These are phyloP conservation scores for Kodamaea fukazawae DNA, from an alignment of 805 yeast species.

Conservation along the genomic window DNA sequence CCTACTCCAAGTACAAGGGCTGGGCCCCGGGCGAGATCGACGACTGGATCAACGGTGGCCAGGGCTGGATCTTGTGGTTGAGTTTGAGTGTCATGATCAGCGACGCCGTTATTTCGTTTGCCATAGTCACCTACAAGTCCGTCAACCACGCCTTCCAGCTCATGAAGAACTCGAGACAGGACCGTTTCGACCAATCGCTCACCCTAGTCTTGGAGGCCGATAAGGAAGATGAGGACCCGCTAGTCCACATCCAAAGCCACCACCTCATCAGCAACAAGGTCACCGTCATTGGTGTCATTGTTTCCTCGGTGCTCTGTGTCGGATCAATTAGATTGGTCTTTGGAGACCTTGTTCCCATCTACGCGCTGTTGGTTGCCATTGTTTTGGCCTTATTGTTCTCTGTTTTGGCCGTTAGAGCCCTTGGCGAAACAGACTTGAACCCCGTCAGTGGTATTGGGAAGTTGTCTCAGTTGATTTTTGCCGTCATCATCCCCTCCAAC, in stretches of 20 bases:
- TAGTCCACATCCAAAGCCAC: constrained; percentile 11
- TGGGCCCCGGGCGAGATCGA: constrained; percentile 92
- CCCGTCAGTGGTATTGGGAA: constrained; percentile 98
- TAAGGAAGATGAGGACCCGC: constrained; percentile 1
- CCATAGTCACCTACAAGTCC: constrained; percentile 55
- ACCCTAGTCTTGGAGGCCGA: not conserved
- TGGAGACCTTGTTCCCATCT: constrained; percentile 67
- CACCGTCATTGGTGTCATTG: constrained; percentile 57
- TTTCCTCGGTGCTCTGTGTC: constrained; percentile 68
- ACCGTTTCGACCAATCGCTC: constrained; percentile 1
- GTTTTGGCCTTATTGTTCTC: constrained; percentile 75
- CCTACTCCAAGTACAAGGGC: constrained; percentile 60
- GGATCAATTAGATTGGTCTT: constrained; percentile 64
- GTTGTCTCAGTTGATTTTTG: constrained; percentile 84
- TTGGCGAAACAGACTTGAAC: constrained; percentile 94
- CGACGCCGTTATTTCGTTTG: constrained; percentile 80
- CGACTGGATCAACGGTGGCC: constrained; percentile 92
- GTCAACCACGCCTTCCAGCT: constrained; percentile 14
- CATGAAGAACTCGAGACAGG: constrained; percentile 4
- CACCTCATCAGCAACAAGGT: constrained; percentile 50
- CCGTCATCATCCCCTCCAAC: constrained; percentile 67
- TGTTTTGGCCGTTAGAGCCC: constrained; percentile 84
- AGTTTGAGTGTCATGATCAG: constrained; percentile 91
- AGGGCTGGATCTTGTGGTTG: constrained; percentile 97
- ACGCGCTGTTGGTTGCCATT: constrained; percentile 66